Evolutionary conservation across 2,329 filamentous ascomycete genomes (phyloP).

Genomic region (Dothideomycetes sp.): DNA sequence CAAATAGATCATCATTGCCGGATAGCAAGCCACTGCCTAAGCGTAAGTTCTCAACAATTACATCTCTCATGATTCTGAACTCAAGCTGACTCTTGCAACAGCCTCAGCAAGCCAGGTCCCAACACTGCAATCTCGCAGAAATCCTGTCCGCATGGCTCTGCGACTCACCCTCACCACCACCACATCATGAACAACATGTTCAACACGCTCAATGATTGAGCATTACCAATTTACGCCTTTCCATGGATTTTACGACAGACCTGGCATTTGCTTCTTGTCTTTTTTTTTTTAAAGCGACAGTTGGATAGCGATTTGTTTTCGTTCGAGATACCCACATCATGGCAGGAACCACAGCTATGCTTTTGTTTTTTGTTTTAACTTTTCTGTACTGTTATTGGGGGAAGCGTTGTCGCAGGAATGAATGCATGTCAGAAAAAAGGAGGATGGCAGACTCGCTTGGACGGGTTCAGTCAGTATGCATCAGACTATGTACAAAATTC

Average conservation of each 20-base stretch:
- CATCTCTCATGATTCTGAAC: background rate
- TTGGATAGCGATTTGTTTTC: constrained; percentile 1
- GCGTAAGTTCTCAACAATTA: constrained; percentile 2
- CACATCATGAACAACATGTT: too few species aligned
- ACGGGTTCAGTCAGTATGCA: too few species aligned
- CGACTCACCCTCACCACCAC: background rate
- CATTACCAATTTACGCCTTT: too few species aligned
- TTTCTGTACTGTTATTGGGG: background rate
- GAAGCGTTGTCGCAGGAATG: too few species aligned
- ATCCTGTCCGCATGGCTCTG: constrained; percentile 1
- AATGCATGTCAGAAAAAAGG: too few species aligned
- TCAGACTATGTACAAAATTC: too few species aligned
- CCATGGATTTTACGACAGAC: too few species aligned
- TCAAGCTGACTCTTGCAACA: background rate
- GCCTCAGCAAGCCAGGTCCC: constrained; percentile 7
- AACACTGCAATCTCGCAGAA: constrained; percentile 10
- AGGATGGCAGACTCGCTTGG: too few species aligned
- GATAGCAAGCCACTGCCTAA: constrained; percentile 8
- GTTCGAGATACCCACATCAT: constrained; percentile 6
- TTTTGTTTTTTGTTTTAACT: constrained; percentile 3
- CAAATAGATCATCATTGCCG: background rate
- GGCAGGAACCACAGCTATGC: constrained; percentile 1
- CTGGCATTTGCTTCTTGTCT: too few species aligned
- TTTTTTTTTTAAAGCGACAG: background rate
- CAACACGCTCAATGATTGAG: too few species aligned